These are phyloP conservation scores for Sphaerulina musiva DNA, from an alignment of 2,329 filamentous ascomycete species.

Conservation along the genomic window DNA sequence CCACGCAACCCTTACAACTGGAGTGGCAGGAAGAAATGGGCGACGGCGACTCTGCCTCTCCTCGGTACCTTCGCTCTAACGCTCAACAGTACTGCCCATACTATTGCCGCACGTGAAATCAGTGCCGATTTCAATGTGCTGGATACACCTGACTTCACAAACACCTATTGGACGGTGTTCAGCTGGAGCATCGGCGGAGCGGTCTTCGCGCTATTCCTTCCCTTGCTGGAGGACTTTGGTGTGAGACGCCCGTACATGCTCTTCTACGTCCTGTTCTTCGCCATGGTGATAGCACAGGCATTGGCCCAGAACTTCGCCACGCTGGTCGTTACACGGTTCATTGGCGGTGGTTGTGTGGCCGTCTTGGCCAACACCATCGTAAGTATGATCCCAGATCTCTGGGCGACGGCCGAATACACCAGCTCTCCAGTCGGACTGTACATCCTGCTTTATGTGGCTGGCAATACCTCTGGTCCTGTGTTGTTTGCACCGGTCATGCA, in stretches of 20 bases:
- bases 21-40: slow-evolving; percentile 31
- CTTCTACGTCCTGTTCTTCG: slow-evolving; percentile 33
- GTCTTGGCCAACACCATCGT: slow-evolving; percentile 34
- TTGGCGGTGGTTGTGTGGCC: slow-evolving; percentile 35
- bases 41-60: slow-evolving; percentile 31
- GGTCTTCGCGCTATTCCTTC: slow-evolving; percentile 34
- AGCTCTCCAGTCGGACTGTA: slow-evolving; percentile 35
- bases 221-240: slow-evolving; percentile 37
- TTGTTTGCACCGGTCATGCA: slow-evolving; percentile 34
- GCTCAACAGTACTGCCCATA: slow-evolving; percentile 36
- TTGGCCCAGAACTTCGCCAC: slow-evolving; percentile 37
- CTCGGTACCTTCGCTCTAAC: slow-evolving; percentile 32
- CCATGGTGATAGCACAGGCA: slow-evolving; percentile 38
- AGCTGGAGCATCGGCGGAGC: slow-evolving; percentile 36
- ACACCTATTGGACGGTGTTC: slow-evolving; percentile 37
- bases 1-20: slow-evolving; percentile 34
- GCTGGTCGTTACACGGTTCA: slow-evolving; percentile 34
- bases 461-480: slow-evolving; percentile 34
- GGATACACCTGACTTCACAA: slow-evolving; percentile 33
- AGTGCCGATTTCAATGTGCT: slow-evolving; percentile 31
- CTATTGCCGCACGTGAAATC: slow-evolving; percentile 32
- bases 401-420: slow-evolving; percentile 30
- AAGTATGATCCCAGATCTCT: slow-evolving; percentile 38
- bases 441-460: slow-evolving; percentile 32
- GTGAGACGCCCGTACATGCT: slow-evolving; percentile 28